Evolutionary conservation across 2,329 filamentous ascomycete species (phyloP).

Genomic region (Dothideomycetes sp.): DNA sequence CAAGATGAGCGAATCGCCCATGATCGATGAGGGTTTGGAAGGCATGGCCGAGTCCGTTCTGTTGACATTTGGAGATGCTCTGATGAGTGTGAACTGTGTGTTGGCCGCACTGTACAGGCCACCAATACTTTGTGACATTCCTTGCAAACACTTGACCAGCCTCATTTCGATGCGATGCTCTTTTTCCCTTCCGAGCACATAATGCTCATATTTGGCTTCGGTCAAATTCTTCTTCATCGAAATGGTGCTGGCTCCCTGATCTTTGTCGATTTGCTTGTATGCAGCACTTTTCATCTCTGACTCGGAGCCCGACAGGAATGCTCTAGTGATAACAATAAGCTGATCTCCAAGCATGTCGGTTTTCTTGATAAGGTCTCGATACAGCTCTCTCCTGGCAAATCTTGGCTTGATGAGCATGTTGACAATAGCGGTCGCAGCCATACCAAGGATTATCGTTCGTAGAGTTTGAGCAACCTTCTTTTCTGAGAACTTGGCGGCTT

Average conservation of each 20-base stretch:
- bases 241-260: slow-evolving; percentile 60
- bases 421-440: slow-evolving; percentile 60
- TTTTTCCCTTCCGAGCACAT: slow-evolving; percentile 66
- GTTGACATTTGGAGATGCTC: slow-evolving; percentile 41
- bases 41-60: slow-evolving; percentile 1
- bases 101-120: slow-evolving; percentile 81
- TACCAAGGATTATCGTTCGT: slow-evolving; percentile 75
- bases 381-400: slow-evolving; percentile 65
- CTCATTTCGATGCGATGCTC: slow-evolving; percentile 71
- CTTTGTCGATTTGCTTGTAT: slow-evolving; percentile 48
- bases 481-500: slow-evolving; percentile 70
- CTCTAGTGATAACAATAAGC: slow-evolving; percentile 69
- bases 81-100: slow-evolving; percentile 77
- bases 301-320: slow-evolving; percentile 76
- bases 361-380: slow-evolving; percentile 62
- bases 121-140: slow-evolving; percentile 78
- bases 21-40: slow-evolving; percentile 11
- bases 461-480: slow-evolving; percentile 73
- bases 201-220: slow-evolving; percentile 87
- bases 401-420: slow-evolving; percentile 71
- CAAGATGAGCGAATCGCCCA: slow-evolving; percentile 1
- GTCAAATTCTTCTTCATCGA: slow-evolving; percentile 67
- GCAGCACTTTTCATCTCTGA: slow-evolving; percentile 60
- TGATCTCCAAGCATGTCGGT: slow-evolving; percentile 72
- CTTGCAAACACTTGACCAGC: slow-evolving; percentile 75